Evolutionary conservation across 331 rosid genomes (phyloP).

Genomic region (Pyracantha coccinea): DNA sequence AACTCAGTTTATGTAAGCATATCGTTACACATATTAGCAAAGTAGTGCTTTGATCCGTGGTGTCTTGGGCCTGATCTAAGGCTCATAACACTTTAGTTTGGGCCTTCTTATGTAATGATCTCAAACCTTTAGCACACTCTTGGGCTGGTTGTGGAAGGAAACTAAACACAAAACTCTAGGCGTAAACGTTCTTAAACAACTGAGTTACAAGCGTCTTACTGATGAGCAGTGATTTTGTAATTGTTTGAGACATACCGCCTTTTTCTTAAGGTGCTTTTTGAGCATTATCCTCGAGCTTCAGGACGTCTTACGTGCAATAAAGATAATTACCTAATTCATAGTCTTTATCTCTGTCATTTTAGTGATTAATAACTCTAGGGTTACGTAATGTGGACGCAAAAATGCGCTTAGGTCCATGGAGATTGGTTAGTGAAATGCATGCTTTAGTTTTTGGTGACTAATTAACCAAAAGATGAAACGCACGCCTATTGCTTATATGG

Average conservation of each 20-base stretch:
- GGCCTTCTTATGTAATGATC: not conserved
- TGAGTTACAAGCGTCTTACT: not conserved
- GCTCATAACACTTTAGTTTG: not conserved
- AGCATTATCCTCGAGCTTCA: not conserved
- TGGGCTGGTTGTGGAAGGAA: not conserved
- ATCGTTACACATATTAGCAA: not conserved
- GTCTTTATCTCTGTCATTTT: not conserved
- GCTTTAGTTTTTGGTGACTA: not conserved
- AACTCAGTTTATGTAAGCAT: not conserved
- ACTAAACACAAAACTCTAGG: fast-evolving
- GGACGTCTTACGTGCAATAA: not conserved
- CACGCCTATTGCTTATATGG: not conserved
- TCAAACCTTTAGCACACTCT: not conserved
- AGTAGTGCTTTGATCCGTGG: not conserved
- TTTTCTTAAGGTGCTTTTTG: not conserved
- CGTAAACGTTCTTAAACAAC: not conserved
- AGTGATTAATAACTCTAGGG: not conserved
- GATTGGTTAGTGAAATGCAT: not conserved
- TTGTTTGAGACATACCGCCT: not conserved
- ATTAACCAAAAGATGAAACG: not conserved
- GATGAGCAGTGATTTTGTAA: no score
- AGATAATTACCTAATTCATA: not conserved
- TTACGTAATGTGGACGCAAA: not conserved
- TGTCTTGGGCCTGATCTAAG: no score
- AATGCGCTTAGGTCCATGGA: not conserved